These are phyloP conservation scores for Isoetes taiwanensis DNA, from an alignment of 75 land plant species.

Conservation along the genomic window DNA sequence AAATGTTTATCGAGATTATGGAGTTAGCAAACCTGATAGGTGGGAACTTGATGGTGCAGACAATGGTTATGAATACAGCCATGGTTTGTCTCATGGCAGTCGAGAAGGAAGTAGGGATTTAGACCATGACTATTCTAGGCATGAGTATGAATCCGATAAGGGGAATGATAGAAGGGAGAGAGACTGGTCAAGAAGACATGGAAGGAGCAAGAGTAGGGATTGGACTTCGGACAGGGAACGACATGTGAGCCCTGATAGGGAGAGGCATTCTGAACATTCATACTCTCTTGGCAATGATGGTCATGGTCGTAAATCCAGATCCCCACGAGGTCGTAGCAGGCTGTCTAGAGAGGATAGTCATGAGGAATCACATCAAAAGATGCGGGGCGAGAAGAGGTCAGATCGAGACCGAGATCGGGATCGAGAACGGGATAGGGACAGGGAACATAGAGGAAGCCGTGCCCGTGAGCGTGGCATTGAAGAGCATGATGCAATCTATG, in stretches of 20 bases:
- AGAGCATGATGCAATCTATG: no score
- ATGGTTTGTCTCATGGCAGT: conserved; percentile 22
- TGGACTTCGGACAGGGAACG: no score
- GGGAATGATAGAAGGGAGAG: conserved; percentile 37
- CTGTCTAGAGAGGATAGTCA: conserved; percentile 40
- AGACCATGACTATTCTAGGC: conserved; percentile 46
- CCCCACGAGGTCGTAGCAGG: conserved; percentile 51
- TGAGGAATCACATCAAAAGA: conserved; percentile 49
- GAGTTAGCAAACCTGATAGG: no score
- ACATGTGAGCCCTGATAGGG: conserved; percentile 48
- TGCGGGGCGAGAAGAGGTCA: conserved; percentile 36
- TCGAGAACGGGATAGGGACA: no score
- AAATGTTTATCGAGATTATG: no score
- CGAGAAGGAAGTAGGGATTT: conserved; percentile 64
- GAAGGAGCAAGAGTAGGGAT: conserved; percentile 44
- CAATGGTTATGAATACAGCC: conserved; percentile 31
- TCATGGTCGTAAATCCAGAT: not conserved
- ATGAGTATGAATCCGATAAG: conserved; percentile 68
- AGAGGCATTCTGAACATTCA: conserved; percentile 12
- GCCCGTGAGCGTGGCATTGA: no score
- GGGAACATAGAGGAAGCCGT: not conserved
- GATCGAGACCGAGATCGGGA: no score
- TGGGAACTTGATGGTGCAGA: no score
- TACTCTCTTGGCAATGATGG: conserved; percentile 48
- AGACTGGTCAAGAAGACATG: no score